Conservation (phyloP, 2,329 filamentous ascomycete species). For the Exophiala spinifera region DNA sequence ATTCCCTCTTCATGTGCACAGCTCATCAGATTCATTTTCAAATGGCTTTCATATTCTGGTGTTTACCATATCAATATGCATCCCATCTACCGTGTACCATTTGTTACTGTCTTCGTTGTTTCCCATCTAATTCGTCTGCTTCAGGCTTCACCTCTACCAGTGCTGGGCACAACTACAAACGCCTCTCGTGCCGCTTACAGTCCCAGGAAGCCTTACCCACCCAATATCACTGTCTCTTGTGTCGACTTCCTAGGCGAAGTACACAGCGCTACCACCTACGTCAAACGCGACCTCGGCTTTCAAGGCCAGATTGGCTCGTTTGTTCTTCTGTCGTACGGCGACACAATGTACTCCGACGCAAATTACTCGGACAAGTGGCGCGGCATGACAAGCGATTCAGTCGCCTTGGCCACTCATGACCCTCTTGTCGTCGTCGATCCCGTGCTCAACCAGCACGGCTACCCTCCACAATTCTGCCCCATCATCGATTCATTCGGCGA, state of each 20-base stretch:
- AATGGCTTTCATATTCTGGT: conserved; percentile 1
- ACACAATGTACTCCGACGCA: conserved; percentile 28
- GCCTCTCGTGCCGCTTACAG: too few species aligned
- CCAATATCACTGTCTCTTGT: conserved; percentile 10
- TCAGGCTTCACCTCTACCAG: conserved; percentile 10
- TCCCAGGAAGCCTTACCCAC: conserved; percentile 6
- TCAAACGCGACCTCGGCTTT: conserved; percentile 30
- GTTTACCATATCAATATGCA: conserved; percentile 8
- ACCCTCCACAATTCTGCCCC: conserved; percentile 28
- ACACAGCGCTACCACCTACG: conserved; percentile 27
- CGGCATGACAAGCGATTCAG: conserved; percentile 30
- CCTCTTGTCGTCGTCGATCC: conserved; percentile 27
- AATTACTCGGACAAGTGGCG: conserved; percentile 27
- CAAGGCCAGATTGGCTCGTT: conserved; percentile 26
- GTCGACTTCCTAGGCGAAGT: conserved; percentile 28
- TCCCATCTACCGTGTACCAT: neutral
- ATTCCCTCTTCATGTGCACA: neutral
- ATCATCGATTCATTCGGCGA: conserved; percentile 21
- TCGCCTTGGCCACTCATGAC: conserved; percentile 27
- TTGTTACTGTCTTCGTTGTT: conserved; percentile 5
- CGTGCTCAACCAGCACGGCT: conserved; percentile 22
- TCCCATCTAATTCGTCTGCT: conserved; percentile 10
- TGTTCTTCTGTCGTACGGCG: conserved; percentile 29
- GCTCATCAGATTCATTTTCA: neutral
- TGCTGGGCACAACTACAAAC: neutral